Evolutionary conservation across 139 green algal species (phyloP), one percentile per base, ranked within the genome.

Genomic region (Picochlorum sp.): DNA sequence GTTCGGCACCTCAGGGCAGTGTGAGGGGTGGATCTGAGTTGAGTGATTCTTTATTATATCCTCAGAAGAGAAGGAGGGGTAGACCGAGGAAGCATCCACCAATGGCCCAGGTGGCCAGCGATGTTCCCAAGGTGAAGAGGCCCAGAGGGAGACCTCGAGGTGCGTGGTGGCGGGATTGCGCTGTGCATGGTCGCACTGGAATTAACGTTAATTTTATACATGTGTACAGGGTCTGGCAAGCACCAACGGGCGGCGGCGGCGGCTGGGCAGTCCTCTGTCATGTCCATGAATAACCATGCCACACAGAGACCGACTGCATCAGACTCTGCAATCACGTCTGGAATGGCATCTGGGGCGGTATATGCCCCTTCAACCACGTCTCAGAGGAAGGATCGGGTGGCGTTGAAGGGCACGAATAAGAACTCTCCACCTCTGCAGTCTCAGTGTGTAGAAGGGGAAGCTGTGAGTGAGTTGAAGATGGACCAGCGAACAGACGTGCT

Each of bases 191-290:
- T 3, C 2, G 8, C 8, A 9, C 8, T 9, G 34, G 34, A 41
- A 41, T 41, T 41, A 4, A 41, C 8, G 34, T 41, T 6, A 50
- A n/a, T 56, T n/a, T 14, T 57, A 8, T 65, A 45, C 28, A 65
- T 58, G 47, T 54, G 9, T 72, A 30, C 62, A 74, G 68, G 68
- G 21, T 64, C 68, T 34, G 61, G 61, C 5, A 74, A 74, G 49
- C 66, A 74, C 30, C 68, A 74, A 52, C 62, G 63, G 18, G 68
- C 68, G 16, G 68, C 68, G 37, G 61, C 62, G 28, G 60, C 62
- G 23, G 47, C 11, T 13, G 47, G 47, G 18, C 47, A 54, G n/a
- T 54, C 47, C 47, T 54, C 47, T 26, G n/a, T 54, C 47, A 54
- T 21, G 34, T 41, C 34, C 34, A 41, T 14, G 34, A 41, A 41